Evolutionary conservation across 805 yeast genomes (phyloP).

Genomic region (Candida maltosa): DNA sequence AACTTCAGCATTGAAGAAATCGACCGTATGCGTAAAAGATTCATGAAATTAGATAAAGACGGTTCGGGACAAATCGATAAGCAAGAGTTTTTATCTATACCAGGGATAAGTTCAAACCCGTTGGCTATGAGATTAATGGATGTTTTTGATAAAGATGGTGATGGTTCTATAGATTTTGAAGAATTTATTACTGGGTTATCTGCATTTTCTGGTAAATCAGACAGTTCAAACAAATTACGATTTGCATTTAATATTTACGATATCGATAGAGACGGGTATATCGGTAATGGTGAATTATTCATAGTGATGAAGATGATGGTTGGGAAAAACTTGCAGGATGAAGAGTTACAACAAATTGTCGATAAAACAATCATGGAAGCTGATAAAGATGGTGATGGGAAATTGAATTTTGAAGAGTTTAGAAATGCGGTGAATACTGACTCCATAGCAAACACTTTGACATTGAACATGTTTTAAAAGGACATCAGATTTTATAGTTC

Average conservation of each 20-base stretch:
- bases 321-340: constrained; percentile 81
- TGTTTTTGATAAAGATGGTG: constrained; percentile 88
- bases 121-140: constrained; percentile 87
- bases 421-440: constrained; percentile 60
- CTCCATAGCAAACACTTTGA: constrained; percentile 57
- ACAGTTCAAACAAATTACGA: constrained; percentile 72
- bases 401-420: constrained; percentile 83
- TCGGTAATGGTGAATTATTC: constrained; percentile 92
- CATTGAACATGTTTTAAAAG: constrained; percentile 44
- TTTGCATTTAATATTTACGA: constrained; percentile 95
- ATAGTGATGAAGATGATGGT: constrained; percentile 96
- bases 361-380: constrained; percentile 95
- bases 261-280: constrained; percentile 90
- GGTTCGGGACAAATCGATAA: constrained; percentile 89
- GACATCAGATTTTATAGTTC: background rate
- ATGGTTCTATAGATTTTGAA: constrained; percentile 92
- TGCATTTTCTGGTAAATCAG: constrained; percentile 82
- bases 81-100: constrained; percentile 85
- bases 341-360: constrained; percentile 92
- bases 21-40: constrained; percentile 84
- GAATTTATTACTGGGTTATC: constrained; percentile 87
- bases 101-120: constrained; percentile 89
- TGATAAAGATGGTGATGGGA: constrained; percentile 84
- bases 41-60: constrained; percentile 93
- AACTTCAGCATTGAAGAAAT: constrained; percentile 88